Evolutionary conservation across 768 basidiomycete species (phyloP), one percentile per base, ranked within the genome.

Genomic region (Agrocybe praecox): DNA sequence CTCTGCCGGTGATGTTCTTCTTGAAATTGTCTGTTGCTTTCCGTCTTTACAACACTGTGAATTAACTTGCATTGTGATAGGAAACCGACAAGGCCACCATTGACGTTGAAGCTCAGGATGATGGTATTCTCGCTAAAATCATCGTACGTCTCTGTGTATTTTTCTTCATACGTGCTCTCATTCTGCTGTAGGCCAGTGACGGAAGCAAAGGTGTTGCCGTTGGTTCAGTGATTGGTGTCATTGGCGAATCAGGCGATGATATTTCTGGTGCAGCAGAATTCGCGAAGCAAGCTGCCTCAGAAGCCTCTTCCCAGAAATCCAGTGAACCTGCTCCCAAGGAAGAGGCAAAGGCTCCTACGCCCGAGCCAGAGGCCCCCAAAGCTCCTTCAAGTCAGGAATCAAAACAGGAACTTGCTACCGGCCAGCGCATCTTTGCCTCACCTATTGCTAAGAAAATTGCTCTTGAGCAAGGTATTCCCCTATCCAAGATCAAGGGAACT

Each of bases 61-160:
- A 54, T 24, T 58, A 62, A 55, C 40, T 46, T 24, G 2, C 56
- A 55, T 52, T 58, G 43, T 57, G 46, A 14, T 60, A 96, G 94
- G 97, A 99, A 89, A 99, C 97, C 52, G 97, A 99, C 88, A 99
- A 99, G 83, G 96, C 97, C 19, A 96, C 95, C 47, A 98, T 99
- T 74, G 97, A 99, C 76, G 96, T 99, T 33, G 97, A 99, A 76
- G 94, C 97, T 9, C 96, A 96, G 77, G 97, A 98, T 43, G 97
- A 99, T 64, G 97, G 97, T 64, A 76, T 98, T 61, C 78, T 99
- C 57, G 96, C 92, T 50, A 98, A 98, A 84, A 97, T 99, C 64
- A 88, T 99, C 53, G 96, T 95, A 75, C 56, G 92, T 76, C 6
- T 17, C 23, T 24, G 44, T 26, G 29, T 14, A 24, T 43, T 15